Evolutionary conservation across 2,329 filamentous ascomycete genomes (phyloP).

Genomic region (Cordyceps farinosa): DNA sequence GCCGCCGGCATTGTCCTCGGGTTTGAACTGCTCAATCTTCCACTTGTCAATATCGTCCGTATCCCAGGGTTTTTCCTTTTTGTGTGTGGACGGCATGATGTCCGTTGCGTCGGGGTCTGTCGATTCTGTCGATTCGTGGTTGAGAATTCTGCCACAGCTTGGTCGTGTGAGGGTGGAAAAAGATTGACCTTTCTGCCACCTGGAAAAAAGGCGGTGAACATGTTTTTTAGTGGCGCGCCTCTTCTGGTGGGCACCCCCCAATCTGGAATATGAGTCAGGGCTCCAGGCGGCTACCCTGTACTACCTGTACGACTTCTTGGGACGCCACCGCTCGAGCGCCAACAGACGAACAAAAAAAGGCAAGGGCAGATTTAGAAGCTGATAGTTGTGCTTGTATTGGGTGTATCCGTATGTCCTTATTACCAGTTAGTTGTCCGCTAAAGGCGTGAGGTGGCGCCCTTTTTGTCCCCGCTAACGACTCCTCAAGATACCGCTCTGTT

Average conservation of each 20-base stretch:
- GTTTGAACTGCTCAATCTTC: constrained; percentile 84
- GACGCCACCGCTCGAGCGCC: too few species aligned
- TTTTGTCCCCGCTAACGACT: too few species aligned
- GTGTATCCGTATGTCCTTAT: too few species aligned
- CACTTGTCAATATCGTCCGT: constrained; percentile 97
- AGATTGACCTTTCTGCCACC: constrained; percentile 19
- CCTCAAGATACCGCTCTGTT: too few species aligned
- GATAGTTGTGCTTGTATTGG: too few species aligned
- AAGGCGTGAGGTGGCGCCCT: too few species aligned
- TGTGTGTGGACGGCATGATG: constrained; percentile 80
- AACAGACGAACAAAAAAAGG: background rate
- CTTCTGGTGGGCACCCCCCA: background rate
- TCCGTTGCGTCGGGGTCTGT: background rate
- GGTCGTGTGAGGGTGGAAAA: constrained; percentile 12
- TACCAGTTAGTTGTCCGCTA: too few species aligned
- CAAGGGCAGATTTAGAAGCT: too few species aligned
- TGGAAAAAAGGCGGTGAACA: constrained; percentile 15
- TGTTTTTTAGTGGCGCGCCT: constrained; percentile 2
- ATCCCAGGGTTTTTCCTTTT: constrained; percentile 90
- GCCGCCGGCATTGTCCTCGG: constrained; percentile 79
- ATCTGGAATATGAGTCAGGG: background rate
- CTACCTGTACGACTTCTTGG: background rate
- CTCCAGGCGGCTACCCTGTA: background rate
- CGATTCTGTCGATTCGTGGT: background rate
- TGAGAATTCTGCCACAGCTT: background rate